Base-by-base conservation (phyloP, 148 eudicot species). In the Amaranthus cruentus region DNA sequence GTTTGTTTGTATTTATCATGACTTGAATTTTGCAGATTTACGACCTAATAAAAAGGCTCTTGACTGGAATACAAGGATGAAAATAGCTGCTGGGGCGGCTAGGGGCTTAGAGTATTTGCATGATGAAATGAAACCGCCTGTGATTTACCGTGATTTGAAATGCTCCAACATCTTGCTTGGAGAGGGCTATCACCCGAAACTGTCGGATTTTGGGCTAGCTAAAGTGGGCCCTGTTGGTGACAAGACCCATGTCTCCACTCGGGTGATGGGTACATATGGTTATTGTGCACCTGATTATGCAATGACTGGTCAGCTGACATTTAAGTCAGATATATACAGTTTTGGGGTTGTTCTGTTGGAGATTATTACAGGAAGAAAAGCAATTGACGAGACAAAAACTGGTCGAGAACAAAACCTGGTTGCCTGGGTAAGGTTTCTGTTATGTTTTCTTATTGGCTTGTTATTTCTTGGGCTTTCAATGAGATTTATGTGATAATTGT, bases 31-130 rank as follows among this genome's bases (percentile, higher is more conserved):
- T 0, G 38, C 78, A 88, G 97, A 77, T 64, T 77, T 50, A 44
- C 67, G 72, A n/a, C 62, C 73, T 60, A 84, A 77, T 48, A 75
- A 76, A 69, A 80, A 75, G 74, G 74, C 68, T 54, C 88, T 92
- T 67, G 93, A 90, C 74, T 92, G 97, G 97, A 87, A 81, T 68
- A 82, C 84, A 47, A 90, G 97, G 82, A 90, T 92, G 97, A 88
- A 82, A 71, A 92, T 92, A 73, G 97, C 97, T 48, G 93, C 97
- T 44, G 97, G 97, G 58, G 96, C 97, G 69, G 96, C 97, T 21
- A 86, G 68, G 74, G 97, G 97, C 6, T 75, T 92, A 57, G 97
- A 93, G 80, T 90, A 90, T 75, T 75, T 93, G 66, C 98, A 93
- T 53, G 93, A 88, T 67, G 81, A 90, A 78, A 79, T 87, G 89